Conservation (phyloP, 192 early-diverging fungal genomes). For the Mortierella hygrophila region DNA sequence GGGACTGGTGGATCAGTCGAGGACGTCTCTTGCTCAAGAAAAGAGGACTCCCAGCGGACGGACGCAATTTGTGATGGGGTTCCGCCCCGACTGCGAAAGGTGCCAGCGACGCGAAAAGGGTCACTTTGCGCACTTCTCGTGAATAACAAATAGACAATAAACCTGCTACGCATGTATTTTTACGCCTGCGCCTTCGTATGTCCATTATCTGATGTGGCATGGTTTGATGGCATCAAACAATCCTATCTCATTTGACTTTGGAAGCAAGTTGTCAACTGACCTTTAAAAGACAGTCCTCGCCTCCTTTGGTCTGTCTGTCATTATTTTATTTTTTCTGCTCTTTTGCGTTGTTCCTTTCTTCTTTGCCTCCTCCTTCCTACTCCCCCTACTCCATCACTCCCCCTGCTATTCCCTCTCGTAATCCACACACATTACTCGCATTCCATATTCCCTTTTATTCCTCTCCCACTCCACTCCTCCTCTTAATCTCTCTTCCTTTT, state of each 20-base stretch:
- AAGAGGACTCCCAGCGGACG: not conserved
- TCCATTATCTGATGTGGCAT: not conserved
- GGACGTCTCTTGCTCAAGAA: not conserved
- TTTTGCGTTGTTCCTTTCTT: not conserved
- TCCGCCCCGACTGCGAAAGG: constrained; percentile 29
- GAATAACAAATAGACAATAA: not conserved
- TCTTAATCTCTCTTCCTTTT: not conserved
- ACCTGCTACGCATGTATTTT: not conserved
- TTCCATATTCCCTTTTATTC: not conserved
- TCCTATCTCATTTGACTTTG: no score
- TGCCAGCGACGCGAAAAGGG: constrained; percentile 44
- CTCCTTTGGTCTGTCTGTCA: not conserved
- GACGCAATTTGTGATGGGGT: constrained; percentile 31
- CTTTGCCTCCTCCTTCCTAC: not conserved
- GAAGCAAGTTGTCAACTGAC: not conserved
- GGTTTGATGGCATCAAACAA: no score
- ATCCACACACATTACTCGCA: not conserved
- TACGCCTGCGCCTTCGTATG: not conserved
- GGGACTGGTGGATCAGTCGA: not conserved
- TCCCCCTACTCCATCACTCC: not conserved
- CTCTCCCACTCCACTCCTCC: not conserved
- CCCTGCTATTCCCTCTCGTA: not conserved
- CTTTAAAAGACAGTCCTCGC: not conserved
- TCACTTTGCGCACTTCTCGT: constrained; percentile 42
- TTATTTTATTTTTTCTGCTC: not conserved